Evolutionary conservation across 2,329 filamentous ascomycete genomes (phyloP).

Genomic region (Trichoderma sp.): DNA sequence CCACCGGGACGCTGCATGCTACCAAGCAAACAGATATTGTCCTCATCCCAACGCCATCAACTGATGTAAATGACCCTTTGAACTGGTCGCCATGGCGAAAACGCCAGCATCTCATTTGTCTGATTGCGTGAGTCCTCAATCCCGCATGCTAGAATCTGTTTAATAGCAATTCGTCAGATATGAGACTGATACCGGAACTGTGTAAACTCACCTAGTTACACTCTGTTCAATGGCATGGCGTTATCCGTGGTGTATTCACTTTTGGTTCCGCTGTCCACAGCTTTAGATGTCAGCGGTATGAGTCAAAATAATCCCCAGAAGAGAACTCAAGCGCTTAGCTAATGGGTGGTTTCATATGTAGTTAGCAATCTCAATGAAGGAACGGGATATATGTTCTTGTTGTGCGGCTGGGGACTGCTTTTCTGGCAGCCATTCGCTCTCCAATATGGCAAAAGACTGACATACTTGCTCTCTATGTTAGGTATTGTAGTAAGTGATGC

Average conservation of each 20-base stretch:
- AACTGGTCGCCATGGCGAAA: conserved; percentile 42
- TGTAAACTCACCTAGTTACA: conserved; percentile 29
- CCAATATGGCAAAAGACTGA: conserved; percentile 42
- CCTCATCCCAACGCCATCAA: conserved; percentile 48
- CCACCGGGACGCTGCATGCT: conserved; percentile 33
- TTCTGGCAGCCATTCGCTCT: conserved; percentile 48
- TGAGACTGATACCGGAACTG: neutral
- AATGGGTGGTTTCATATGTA: neutral
- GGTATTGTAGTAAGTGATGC: conserved; percentile 25
- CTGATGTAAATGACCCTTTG: conserved; percentile 51
- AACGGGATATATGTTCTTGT: conserved; percentile 42
- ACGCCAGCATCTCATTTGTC: conserved; percentile 27
- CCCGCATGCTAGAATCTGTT: neutral
- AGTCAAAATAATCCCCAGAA: neutral
- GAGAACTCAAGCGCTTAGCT: neutral
- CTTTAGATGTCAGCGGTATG: conserved; percentile 30
- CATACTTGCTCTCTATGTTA: conserved; percentile 38
- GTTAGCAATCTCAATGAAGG: conserved; percentile 38
- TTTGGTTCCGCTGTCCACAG: conserved; percentile 35
- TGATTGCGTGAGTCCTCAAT: conserved; percentile 28
- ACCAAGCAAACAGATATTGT: conserved; percentile 42
- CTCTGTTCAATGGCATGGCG: conserved; percentile 40
- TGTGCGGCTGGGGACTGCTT: conserved; percentile 44
- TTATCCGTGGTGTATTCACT: conserved; percentile 39
- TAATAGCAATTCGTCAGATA: neutral